Evolutionary conservation across 306 rosid genomes (phyloP).

Genomic region (Trichosanthes truncata): DNA sequence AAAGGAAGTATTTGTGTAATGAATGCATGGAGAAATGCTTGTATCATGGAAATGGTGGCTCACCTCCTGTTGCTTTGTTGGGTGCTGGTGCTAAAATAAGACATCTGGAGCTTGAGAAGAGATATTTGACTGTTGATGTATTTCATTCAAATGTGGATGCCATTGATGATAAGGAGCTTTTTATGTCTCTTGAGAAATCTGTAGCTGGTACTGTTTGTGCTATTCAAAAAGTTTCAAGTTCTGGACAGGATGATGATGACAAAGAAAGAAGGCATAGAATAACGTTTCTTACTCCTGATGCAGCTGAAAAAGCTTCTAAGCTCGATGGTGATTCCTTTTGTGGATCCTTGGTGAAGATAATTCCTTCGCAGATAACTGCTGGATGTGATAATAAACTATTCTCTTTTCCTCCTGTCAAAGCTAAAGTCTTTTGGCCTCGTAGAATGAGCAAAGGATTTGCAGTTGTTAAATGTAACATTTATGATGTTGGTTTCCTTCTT

Average conservation of each 20-base stretch:
- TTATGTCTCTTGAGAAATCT: conserved; percentile 57
- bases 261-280: conserved; percentile 53
- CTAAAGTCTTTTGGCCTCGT: conserved; percentile 80
- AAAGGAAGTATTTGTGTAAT: conserved; percentile 37
- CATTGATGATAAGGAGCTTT: conserved; percentile 63
- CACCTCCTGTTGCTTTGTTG: conserved; percentile 65
- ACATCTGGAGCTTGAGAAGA: conserved; percentile 80
- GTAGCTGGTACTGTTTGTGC: conserved; percentile 50
- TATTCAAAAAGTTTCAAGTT: conserved; percentile 42
- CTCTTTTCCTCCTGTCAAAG: conserved; percentile 67
- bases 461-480: conserved; percentile 41
- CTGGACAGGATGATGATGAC: conserved; percentile 36
- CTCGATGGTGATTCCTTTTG: conserved; percentile 36
- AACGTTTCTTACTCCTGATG: conserved; percentile 74
- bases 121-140: conserved; percentile 63
- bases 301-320: conserved; percentile 50
- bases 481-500: conserved; percentile 36
- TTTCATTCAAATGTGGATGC: conserved; percentile 37
- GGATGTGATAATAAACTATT: conserved; percentile 53
- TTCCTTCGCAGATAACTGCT: conserved; percentile 41
- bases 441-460: conserved; percentile 60
- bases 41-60: conserved; percentile 51
- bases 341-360: conserved; percentile 48
- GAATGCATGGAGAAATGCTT: conserved; percentile 77
- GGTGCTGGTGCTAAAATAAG: conserved; percentile 91